These are phyloP conservation scores for Russula vinacea DNA, from an alignment of 768 basidiomycete species.

Conservation along the genomic window DNA sequence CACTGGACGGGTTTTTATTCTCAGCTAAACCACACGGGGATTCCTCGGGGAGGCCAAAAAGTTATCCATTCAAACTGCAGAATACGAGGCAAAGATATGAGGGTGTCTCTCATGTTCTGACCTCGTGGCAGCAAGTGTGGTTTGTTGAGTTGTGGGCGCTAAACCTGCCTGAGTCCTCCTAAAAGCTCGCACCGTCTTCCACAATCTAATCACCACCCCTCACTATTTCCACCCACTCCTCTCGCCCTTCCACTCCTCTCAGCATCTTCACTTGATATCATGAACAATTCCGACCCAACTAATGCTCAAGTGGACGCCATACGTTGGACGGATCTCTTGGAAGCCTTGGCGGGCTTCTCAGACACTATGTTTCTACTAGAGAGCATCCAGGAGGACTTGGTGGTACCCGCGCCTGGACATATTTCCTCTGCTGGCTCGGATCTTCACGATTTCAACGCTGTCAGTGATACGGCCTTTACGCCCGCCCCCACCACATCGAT, in stretches of 20 bases:
- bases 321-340: neutral
- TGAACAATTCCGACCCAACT: neutral
- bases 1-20: neutral
- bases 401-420: neutral
- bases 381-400: neutral
- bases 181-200: neutral
- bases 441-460: neutral
- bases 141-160: neutral
- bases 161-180: neutral
- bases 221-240: neutral
- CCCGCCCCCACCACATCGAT: neutral
- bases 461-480: neutral
- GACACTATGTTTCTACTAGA: neutral
- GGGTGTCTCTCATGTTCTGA: neutral
- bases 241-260: neutral
- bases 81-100: neutral
- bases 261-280: neutral
- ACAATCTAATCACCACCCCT: neutral
- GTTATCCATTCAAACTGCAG: neutral
- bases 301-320: neutral
- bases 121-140: neutral
- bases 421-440: neutral
- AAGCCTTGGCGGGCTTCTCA: neutral
- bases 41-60: neutral
- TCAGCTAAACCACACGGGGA: neutral